Evolutionary conservation across 805 yeast genomes (phyloP), one percentile per base, ranked within the genome.

Genomic region (Yamadazyma sp.): DNA sequence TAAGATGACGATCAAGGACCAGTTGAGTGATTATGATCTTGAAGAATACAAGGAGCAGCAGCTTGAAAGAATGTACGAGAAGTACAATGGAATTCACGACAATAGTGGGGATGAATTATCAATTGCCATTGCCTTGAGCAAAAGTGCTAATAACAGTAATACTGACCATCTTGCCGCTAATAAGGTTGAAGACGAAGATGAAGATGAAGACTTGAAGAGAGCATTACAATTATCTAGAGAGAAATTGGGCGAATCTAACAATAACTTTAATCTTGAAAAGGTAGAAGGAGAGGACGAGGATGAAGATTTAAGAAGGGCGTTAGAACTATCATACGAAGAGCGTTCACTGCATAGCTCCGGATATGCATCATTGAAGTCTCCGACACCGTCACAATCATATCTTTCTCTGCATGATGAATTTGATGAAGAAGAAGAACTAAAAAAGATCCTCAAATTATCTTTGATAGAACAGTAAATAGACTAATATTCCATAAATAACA

Each of bases 71-170:
- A 51, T 70, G 35, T 46, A 71, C 18, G 65, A 65, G 23, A 73
- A 67, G 52, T 76, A 64, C 49, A 76, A 76, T 48, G 82, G 81
- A 2, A 51, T 52, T 12, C 52, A 52, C 3, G 48, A 51, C 11
- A 47, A 44, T 14, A 54, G 52, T 4, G 71, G 66, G 35, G 67
- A 67, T 5, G 75, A 69, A 39, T 45, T 67, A 18, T 57, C 62
- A 17, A 49, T 69, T 48, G 76, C 75, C 1, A 37, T 72, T 30
- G 76, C 77, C 3, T 41, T 73, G 45, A 62, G 67, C 36, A 49
- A 55, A 46, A 61, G 67, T 38, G 41, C 44, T 16, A 32, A 28
- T n/a, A 24, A 14, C 15, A 32, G 28, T n/a, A 22, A 12, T 3
- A n/a, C 23, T 24, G 25, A 20, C 14, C n/a, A 7, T 25, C n/a